Evolutionary conservation across 106 monocot species (phyloP).

Genomic region (Acorus calamus): DNA sequence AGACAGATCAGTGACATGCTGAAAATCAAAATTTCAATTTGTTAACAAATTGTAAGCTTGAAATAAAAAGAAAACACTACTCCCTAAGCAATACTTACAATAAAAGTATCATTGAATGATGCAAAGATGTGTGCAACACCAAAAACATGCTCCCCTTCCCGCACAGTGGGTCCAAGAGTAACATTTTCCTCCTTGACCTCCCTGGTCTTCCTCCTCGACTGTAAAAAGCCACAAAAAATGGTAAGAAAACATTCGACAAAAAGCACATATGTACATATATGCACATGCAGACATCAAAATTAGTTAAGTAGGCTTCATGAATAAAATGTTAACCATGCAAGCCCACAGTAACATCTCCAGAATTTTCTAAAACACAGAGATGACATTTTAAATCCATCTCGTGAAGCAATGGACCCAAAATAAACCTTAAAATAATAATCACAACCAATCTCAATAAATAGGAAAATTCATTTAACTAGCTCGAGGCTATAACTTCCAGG

Average conservation of each 20-base stretch:
- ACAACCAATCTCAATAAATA: too few species aligned
- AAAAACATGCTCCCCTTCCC: slow-evolving; percentile 24
- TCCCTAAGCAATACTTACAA: slow-evolving; percentile 2
- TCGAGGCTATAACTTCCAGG: too few species aligned
- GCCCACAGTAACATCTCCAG: too few species aligned
- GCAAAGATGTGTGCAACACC: slow-evolving; percentile 10
- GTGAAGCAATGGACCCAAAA: too few species aligned
- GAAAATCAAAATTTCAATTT: neutral
- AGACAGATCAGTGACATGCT: slow-evolving; percentile 45
- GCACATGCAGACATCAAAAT: too few species aligned
- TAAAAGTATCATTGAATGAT: slow-evolving; percentile 11
- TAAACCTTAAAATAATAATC: too few species aligned
- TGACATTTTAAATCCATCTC: too few species aligned
- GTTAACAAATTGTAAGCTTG: too few species aligned
- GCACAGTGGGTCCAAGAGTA: slow-evolving; percentile 23
- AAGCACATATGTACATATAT: neutral
- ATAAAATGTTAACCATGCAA: too few species aligned
- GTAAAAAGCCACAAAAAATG: neutral
- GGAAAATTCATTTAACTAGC: too few species aligned
- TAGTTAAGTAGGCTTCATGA: too few species aligned
- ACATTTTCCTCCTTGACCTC: slow-evolving; percentile 34
- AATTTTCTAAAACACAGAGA: too few species aligned
- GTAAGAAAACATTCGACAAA: neutral
- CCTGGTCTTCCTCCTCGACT: slow-evolving; percentile 27
- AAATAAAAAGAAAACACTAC: neutral